A percentile compares a stretch with the other conserved stretches of the same genome.
phyloP scores from a whole-genome alignment of 108 stramenopile genomes.

The Epithemia pelagica region DNA sequence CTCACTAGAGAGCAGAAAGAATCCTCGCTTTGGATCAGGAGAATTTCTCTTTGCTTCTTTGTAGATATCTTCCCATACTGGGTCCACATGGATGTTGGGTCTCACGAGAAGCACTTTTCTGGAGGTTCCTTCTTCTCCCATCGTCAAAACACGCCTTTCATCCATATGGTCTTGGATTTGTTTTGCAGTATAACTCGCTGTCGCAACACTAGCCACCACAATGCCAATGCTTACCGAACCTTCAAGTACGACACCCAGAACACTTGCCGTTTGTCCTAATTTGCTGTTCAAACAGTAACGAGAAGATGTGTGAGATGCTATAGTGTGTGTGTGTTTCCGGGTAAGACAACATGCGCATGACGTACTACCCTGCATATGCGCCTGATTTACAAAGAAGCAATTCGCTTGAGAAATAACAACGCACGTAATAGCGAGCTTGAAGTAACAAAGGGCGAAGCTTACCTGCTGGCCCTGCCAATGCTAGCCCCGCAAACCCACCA shows the following conservation, averaged over 20 bases:
- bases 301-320: not conserved
- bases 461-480: conserved; percentile 41
- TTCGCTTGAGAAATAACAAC: not conserved
- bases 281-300: conserved; percentile 33
- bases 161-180: conserved; percentile 39
- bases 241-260: conserved; percentile 48
- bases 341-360: no score
- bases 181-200: conserved; percentile 40
- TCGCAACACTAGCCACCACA: conserved; percentile 56
- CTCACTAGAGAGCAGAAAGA: conserved; percentile 13
- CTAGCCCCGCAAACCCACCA: conserved; percentile 54
- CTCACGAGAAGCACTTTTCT: conserved; percentile 59
- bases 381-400: not conserved
- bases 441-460: no score
- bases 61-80: conserved; percentile 58
- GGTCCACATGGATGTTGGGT: conserved; percentile 63
- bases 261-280: conserved; percentile 37
- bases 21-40: conserved; percentile 9
- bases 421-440: not conserved
- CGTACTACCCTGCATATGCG: not conserved
- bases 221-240: conserved; percentile 58
- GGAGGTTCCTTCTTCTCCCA: conserved; percentile 37
- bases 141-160: conserved; percentile 43
- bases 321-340: no score
- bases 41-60: conserved; percentile 31